phyloP scores from a whole-genome alignment of 2,329 filamentous ascomycete species.

The Penicillium sp. region DNA sequence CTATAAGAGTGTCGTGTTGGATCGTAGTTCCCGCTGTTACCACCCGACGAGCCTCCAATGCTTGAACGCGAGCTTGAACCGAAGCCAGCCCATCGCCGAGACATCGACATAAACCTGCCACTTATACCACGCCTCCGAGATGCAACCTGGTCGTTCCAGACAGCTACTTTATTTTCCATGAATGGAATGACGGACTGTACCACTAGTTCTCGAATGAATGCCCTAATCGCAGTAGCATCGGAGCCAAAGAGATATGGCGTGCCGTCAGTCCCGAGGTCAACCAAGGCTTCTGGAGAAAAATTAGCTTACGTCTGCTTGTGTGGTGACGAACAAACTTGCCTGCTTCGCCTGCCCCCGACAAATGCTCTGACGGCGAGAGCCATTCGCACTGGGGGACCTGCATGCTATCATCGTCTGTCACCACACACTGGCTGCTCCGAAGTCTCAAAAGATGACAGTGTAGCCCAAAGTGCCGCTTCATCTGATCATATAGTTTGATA shows the following conservation, averaged over 20 bases:
- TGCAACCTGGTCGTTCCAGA: slow-evolving; percentile 97
- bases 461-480: slow-evolving; percentile 97
- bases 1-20: slow-evolving; percentile 73
- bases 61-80: slow-evolving; percentile 63
- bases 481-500: slow-evolving; percentile 89
- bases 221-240: slow-evolving; percentile 80
- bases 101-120: slow-evolving; percentile 91
- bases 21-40: slow-evolving; percentile 67
- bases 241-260: slow-evolving; percentile 83
- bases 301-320: slow-evolving; percentile 3
- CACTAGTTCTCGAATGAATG: slow-evolving; percentile 90
- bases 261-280: slow-evolving; percentile 64
- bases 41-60: slow-evolving; percentile 45
- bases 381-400: slow-evolving; percentile 79
- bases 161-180: slow-evolving; percentile 87
- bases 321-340: slow-evolving; percentile 37
- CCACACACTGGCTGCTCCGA: slow-evolving; percentile 77
- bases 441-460: slow-evolving; percentile 90
- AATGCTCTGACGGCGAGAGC: slow-evolving; percentile 82
- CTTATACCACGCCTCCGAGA: slow-evolving; percentile 83
- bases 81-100: slow-evolving; percentile 84
- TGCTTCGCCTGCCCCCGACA: slow-evolving; percentile 67
- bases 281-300: slow-evolving; percentile 31
- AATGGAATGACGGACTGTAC: slow-evolving; percentile 91
- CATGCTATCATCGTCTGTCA: slow-evolving; percentile 88